Evolutionary conservation across 2,329 filamentous ascomycete genomes (phyloP).

Genomic region (Ophiostoma ulmi): DNA sequence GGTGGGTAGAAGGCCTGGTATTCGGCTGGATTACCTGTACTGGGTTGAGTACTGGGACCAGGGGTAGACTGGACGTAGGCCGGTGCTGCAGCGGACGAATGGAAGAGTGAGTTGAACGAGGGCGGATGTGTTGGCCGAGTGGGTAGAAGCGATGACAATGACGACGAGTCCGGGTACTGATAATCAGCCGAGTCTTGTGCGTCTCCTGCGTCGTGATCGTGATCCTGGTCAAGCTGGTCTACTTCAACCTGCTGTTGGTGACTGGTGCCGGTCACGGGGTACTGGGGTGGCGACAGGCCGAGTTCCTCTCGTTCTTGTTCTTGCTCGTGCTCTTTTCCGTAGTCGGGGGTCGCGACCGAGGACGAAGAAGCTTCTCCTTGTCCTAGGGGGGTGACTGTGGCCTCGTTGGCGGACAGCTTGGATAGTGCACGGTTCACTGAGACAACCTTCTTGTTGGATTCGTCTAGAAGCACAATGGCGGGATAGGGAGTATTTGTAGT

Average conservation of each 20-base stretch:
- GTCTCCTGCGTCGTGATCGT: neutral
- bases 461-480: slow-evolving; percentile 10
- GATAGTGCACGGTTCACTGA: neutral
- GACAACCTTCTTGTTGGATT: slow-evolving; percentile 3
- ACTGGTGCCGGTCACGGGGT: slow-evolving; percentile 9
- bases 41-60: slow-evolving; percentile 31
- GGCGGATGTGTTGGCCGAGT: slow-evolving; percentile 40
- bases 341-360: neutral
- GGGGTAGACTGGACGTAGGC: slow-evolving; percentile 48
- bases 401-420: slow-evolving; percentile 4
- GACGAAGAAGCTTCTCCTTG: slow-evolving; percentile 9
- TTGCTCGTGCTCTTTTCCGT: neutral
- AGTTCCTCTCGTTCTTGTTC: neutral
- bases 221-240: neutral
- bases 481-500: neutral
- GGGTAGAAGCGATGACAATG: slow-evolving; percentile 13
- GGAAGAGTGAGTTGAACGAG: slow-evolving; percentile 58
- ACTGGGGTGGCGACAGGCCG: slow-evolving; percentile 13
- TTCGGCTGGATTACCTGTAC: neutral
- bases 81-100: slow-evolving; percentile 43
- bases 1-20: slow-evolving; percentile 14
- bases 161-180: slow-evolving; percentile 6
- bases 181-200: too few relatives aligned
- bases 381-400: neutral
- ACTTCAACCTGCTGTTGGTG: neutral